A percentile compares a stretch with the other conserved stretches of the same genome.
phyloP scores from a whole-genome alignment of 768 basidiomycete species.

The Multifurca ochricompacta region DNA sequence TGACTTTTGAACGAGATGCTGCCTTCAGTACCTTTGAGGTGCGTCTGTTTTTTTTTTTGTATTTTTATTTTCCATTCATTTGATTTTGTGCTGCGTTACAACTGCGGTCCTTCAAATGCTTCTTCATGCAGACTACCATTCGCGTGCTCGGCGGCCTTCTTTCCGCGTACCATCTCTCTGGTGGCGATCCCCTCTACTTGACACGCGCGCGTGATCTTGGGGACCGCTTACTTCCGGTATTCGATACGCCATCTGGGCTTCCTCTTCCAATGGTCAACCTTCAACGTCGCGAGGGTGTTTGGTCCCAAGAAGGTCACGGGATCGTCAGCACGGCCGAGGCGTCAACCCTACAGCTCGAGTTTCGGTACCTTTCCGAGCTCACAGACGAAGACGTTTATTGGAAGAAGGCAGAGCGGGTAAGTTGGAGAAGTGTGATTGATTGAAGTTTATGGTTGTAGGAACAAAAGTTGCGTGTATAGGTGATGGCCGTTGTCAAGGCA shows the following conservation, averaged over 20 bases:
- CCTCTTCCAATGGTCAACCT: slow-evolving; percentile 80
- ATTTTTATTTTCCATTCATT: no score
- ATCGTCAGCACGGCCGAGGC: slow-evolving; percentile 78
- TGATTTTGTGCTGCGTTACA: not conserved
- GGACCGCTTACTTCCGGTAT: slow-evolving; percentile 75
- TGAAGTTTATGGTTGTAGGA: not conserved
- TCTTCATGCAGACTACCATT: slow-evolving; percentile 66
- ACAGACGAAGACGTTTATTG: slow-evolving; percentile 77
- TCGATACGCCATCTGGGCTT: slow-evolving; percentile 74
- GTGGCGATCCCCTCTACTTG: slow-evolving; percentile 59
- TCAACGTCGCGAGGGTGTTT: slow-evolving; percentile 46
- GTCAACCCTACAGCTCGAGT: slow-evolving; percentile 85
- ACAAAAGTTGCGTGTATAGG: slow-evolving; percentile 29
- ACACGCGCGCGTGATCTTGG: slow-evolving; percentile 76
- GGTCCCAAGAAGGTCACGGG: slow-evolving; percentile 50
- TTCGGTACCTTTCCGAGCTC: slow-evolving; percentile 76
- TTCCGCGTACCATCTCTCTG: slow-evolving; percentile 75
- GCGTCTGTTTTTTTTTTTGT: no score
- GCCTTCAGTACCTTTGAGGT: slow-evolving; percentile 90
- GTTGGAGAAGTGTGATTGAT: not conserved
- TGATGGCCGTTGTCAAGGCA: slow-evolving; percentile 62
- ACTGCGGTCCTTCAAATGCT: not conserved
- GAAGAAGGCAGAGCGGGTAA: slow-evolving; percentile 68
- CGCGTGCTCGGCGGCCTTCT: slow-evolving; percentile 87
- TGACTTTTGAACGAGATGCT: slow-evolving; percentile 72